Base-by-base conservation (phyloP, 2,329 filamentous ascomycete species). In the Colletotrichum spinosum region DNA sequence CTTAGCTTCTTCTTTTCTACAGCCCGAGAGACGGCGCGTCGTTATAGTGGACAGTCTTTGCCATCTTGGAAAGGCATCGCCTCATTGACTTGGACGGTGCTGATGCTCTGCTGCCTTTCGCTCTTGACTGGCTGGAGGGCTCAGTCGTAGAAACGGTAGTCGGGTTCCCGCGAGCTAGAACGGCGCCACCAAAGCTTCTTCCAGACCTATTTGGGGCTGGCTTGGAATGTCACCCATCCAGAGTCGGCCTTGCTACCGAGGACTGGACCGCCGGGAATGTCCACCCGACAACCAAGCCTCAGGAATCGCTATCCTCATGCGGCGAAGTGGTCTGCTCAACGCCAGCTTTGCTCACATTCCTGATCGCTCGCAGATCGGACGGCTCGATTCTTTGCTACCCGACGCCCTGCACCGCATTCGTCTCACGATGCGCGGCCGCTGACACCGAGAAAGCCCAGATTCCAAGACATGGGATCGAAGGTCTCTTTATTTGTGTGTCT, bases 101-200 rank as follows among this genome's bases (percentile, higher is more conserved):
- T 25, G 39, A 54, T 15, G 12, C 11, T 11, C 38, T 52, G 6
- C 11, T 37, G 35, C 11, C 38, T 50, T 8, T 7, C 37, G 38
- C 15, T 13, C 2, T 41, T 33, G 51, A 39, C 25, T 55, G 41
- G 55, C 41, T n/a, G 9, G 8, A 55, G 55, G 38, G 39, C 38
- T 61, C 51, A 55, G 52, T 46, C 55, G 39, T 51, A 41, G 45
- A 62, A 61, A 53, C 62, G 51, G 41, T 62, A 41, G 13, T 35
- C 45, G 33, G 52, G 50, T 5, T 52, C 51, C 25, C 57, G 37
- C 12, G 13, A 46, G 46, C 57, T 46, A 52, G 51, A 65, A 38
- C 35, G 9, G 10, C 57, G 57, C 52, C 57, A 55, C 51, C 9
- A 17, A 51, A 52, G 12, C 55, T 35, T 59, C 25, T 17, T 17